Conservation (phyloP, 2,329 filamentous ascomycete species). For the Sporothrix luriei region DNA sequence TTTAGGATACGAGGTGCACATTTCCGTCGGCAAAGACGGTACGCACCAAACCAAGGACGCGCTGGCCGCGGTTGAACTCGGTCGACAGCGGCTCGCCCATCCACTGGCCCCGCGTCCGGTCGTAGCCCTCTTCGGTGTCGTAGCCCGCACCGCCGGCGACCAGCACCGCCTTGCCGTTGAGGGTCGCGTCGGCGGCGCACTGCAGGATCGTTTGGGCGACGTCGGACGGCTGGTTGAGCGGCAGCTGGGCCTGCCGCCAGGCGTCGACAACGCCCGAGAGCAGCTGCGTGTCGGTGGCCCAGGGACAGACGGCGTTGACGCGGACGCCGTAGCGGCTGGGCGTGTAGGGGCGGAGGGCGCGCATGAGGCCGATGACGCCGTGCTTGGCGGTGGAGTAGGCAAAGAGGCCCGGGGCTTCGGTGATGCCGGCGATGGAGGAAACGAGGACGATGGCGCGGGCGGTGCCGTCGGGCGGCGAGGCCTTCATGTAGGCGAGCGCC, state of each 20-base stretch:
- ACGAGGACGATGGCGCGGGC: constrained; percentile 40
- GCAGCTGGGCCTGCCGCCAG: constrained; percentile 47
- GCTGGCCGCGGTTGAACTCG: constrained; percentile 36
- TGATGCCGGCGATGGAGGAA: constrained; percentile 52
- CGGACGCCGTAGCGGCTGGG: constrained; percentile 44
- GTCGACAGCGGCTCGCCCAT: constrained; percentile 39
- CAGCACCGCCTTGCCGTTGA: constrained; percentile 40
- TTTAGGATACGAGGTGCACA: neutral
- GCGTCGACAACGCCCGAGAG: constrained; percentile 45
- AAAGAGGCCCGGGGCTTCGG: constrained; percentile 51
- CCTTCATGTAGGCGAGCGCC: constrained; percentile 53
- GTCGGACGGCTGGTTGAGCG: constrained; percentile 47
- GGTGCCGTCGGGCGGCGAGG: neutral
- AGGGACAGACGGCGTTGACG: constrained; percentile 52
- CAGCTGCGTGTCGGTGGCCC: constrained; percentile 51
- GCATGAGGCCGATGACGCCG: constrained; percentile 53
- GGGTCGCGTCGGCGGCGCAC: constrained; percentile 43
- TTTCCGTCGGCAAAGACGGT: too few relatives aligned
- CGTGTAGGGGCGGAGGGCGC: constrained; percentile 45
- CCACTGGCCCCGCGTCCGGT: constrained; percentile 38
- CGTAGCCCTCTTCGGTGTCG: constrained; percentile 40
- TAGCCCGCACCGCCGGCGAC: constrained; percentile 38
- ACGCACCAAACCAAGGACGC: constrained; percentile 37
- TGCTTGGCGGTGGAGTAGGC: constrained; percentile 54
- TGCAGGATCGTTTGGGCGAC: constrained; percentile 48